Percentiles rank a stretch among this genome's conserved stretches.
Conservation (phyloP, 495 filamentous ascomycete genomes). For the Neurospora tetrasperma region DNA sequence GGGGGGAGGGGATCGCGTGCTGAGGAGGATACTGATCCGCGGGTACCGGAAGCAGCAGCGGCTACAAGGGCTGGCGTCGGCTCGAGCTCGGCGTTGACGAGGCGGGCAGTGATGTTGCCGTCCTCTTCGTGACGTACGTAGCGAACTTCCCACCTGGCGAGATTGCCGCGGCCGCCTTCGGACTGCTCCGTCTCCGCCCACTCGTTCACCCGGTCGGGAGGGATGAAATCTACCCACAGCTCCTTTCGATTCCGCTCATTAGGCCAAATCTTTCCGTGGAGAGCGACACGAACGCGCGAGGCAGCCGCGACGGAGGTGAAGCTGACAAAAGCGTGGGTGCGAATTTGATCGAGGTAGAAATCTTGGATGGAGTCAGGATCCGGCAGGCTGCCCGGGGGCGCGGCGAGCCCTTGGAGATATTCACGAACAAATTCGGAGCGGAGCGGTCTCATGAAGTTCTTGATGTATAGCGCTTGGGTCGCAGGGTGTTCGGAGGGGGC, state of each 20-base stretch:
- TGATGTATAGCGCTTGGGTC: constrained; percentile 81
- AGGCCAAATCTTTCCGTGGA: constrained; percentile 79
- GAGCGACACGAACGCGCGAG: constrained; percentile 60
- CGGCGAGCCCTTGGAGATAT: constrained; percentile 58
- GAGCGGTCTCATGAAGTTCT: constrained; percentile 81
- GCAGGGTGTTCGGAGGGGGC: constrained; percentile 70
- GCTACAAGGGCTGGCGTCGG: constrained; percentile 15
- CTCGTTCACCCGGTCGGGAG: constrained; percentile 56
- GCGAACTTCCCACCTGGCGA: constrained; percentile 45
- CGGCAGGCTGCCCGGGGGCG: constrained; percentile 39
- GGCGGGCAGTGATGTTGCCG: constrained; percentile 44
- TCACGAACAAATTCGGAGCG: constrained; percentile 50
- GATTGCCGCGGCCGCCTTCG: constrained; percentile 35
- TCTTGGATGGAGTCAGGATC: constrained; percentile 46
- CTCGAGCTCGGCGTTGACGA: constrained; percentile 32
- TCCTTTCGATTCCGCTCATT: constrained; percentile 74
- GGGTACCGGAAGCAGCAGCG: not conserved
- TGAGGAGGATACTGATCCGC: not conserved
- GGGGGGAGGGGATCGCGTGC: not conserved
- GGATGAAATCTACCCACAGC: constrained; percentile 86
- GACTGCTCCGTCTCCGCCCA: constrained; percentile 67
- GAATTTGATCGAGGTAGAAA: constrained; percentile 76
- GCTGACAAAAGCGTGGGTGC: constrained; percentile 73
- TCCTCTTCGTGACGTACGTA: constrained; percentile 37
- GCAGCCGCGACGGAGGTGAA: constrained; percentile 62